phyloP scores from a whole-genome alignment of 2,329 filamentous ascomycete genomes.

The Coniella vitis region DNA sequence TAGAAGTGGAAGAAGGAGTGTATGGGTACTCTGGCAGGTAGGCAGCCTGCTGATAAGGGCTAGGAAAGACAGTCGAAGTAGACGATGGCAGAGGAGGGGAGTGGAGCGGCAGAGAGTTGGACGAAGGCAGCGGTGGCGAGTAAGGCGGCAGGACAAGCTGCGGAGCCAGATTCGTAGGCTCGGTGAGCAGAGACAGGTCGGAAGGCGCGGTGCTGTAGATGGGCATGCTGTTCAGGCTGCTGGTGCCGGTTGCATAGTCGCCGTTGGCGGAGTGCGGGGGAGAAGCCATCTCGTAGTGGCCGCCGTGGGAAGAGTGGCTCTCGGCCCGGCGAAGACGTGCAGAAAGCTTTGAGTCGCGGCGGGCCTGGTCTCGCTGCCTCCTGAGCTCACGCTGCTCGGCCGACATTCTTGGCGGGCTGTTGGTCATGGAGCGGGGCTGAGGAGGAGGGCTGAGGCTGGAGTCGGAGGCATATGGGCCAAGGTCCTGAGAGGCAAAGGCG shows the following conservation, averaged over 20 bases:
- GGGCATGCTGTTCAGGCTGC: conserved; percentile 41
- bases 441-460: conserved; percentile 44
- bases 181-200: conserved; percentile 44
- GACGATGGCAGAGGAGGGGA: conserved; percentile 40
- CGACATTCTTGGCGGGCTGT: conserved; percentile 53
- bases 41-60: conserved; percentile 27
- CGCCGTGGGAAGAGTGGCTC: conserved; percentile 25
- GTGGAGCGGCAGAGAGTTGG: conserved; percentile 38
- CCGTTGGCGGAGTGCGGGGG: conserved; percentile 32
- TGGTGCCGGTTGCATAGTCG: conserved; percentile 20
- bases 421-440: conserved; percentile 46
- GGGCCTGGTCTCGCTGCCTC: conserved; percentile 52
- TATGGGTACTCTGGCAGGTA: conserved; percentile 29
- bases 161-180: conserved; percentile 35
- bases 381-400: conserved; percentile 56
- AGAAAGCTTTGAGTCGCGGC: conserved; percentile 50
- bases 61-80: conserved; percentile 25
- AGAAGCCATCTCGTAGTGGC: conserved; percentile 28
- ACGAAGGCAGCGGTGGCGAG: conserved; percentile 40
- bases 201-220: conserved; percentile 46
- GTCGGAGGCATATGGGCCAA: conserved; percentile 44
- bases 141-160: conserved; percentile 44
- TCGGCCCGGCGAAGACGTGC: conserved; percentile 44
- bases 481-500: conserved; percentile 37
- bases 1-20: conserved; percentile 21